These are phyloP conservation scores for Brettanomyces nanus DNA, from an alignment of 805 yeast genomes.

Conservation along the genomic window DNA sequence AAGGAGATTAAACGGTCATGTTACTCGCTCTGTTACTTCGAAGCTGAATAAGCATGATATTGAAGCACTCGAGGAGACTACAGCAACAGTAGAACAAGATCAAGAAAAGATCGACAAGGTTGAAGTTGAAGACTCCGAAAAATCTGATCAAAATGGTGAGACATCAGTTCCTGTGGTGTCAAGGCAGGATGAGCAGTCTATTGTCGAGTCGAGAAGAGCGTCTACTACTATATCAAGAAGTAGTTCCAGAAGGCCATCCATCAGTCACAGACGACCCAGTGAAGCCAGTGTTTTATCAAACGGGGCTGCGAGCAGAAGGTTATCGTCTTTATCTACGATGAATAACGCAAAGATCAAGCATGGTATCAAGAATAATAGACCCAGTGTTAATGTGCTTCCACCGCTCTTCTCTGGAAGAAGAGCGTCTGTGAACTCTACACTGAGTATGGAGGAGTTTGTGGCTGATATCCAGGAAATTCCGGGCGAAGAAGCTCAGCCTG, in stretches of 20 bases:
- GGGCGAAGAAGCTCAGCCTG: neutral
- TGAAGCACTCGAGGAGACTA: no score
- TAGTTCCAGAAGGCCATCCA: conserved; percentile 2
- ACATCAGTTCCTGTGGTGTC: no score
- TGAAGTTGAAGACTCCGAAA: no score
- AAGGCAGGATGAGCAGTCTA: no score
- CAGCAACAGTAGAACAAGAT: neutral
- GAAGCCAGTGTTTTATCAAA: conserved; percentile 3
- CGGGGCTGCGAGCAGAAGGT: conserved; percentile 8
- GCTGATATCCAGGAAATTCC: conserved; percentile 4
- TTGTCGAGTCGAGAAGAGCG: neutral
- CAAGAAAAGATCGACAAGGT: conserved; percentile 2
- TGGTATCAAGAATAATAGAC: conserved; percentile 9
- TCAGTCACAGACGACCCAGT: conserved; percentile 6
- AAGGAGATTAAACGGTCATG: conserved; percentile 3
- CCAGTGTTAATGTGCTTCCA: conserved; percentile 5
- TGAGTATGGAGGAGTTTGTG: neutral
- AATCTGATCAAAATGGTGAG: no score
- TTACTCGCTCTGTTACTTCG: neutral
- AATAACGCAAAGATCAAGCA: conserved; percentile 7
- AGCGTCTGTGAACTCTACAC: conserved; percentile 4
- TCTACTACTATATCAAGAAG: conserved; percentile 5
- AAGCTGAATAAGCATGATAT: no score
- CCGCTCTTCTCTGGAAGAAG: conserved; percentile 2
- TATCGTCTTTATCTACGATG: conserved; percentile 18